These are phyloP conservation scores for Wickerhamomyces chaumierensis DNA, from an alignment of 805 yeast species.

Conservation along the genomic window DNA sequence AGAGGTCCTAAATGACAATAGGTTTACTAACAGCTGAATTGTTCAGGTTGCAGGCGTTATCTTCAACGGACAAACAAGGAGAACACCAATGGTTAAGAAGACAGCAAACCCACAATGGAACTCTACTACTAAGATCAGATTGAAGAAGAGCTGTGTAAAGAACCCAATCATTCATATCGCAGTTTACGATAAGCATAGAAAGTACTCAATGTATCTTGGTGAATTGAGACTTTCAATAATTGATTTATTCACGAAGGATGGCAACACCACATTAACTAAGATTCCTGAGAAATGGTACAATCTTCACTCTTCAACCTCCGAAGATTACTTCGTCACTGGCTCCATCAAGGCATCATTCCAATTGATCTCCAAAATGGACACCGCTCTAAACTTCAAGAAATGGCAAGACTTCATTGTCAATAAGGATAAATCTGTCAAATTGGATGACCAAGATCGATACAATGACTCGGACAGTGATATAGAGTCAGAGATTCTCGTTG, in stretches of 20 bases:
- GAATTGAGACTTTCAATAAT: conserved; percentile 16
- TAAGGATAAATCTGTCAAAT: conserved; percentile 1
- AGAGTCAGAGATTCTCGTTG: conserved; percentile 12
- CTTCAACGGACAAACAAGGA: conserved; percentile 13
- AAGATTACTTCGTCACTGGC: conserved; percentile 36
- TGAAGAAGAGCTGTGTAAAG: conserved; percentile 3
- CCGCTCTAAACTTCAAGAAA: conserved; percentile 9
- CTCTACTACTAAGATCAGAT: conserved; percentile 7
- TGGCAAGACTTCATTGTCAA: conserved; percentile 10
- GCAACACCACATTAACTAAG: conserved; percentile 1
- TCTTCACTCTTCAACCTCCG: conserved; percentile 27
- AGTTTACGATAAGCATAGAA: conserved; percentile 17
- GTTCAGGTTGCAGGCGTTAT: conserved; percentile 16
- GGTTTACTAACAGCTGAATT: no score
- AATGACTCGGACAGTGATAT: conserved; percentile 16
- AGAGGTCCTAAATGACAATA: no score
- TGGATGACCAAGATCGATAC: conserved; percentile 17
- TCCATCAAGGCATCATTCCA: conserved; percentile 33
- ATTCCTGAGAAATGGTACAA: conserved; percentile 31
- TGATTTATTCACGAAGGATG: conserved; percentile 9
- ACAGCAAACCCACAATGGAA: conserved; percentile 18
- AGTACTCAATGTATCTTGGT: conserved; percentile 17
- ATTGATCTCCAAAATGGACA: conserved; percentile 17
- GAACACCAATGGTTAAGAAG: conserved; percentile 11
- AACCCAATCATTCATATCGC: conserved; percentile 14